Conservation (phyloP, 352 stramenopile genomes). For the Globisporangium carolinianum region DNA sequence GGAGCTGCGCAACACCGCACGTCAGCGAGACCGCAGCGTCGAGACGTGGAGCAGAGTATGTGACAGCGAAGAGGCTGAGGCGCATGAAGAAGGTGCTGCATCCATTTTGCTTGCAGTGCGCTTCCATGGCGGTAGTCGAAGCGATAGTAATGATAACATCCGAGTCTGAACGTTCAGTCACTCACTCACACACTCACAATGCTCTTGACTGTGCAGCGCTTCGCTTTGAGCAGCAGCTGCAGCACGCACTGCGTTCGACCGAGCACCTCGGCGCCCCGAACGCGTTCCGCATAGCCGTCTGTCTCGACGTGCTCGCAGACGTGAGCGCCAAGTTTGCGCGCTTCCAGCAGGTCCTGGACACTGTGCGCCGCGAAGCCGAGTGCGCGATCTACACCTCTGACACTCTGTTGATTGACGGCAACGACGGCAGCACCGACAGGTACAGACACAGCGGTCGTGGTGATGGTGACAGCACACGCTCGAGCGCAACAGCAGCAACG, state of each 20-base stretch:
- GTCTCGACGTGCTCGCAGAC: constrained; percentile 40
- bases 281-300: constrained; percentile 48
- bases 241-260: constrained; percentile 38
- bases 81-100: constrained; percentile 1
- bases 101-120: constrained; percentile 7
- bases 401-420: too few relatives aligned
- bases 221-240: constrained; percentile 41
- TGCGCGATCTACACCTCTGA: constrained; percentile 30
- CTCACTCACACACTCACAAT: not conserved
- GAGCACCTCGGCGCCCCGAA: constrained; percentile 49
- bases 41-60: constrained; percentile 25
- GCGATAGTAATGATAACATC: too few relatives aligned
- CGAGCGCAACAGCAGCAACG: not conserved
- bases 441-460: not conserved
- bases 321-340: constrained; percentile 39
- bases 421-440: not conserved
- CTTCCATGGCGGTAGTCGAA: too few relatives aligned
- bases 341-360: constrained; percentile 33
- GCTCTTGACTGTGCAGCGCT: constrained; percentile 11
- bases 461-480: not conserved
- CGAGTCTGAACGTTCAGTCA: not conserved
- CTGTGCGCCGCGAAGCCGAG: constrained; percentile 29
- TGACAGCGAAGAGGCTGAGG: constrained; percentile 12
- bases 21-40: constrained; percentile 7
- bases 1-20: constrained; percentile 5